Conservation (phyloP, 2,329 filamentous ascomycete species). For the Penicillium vulpinum region DNA sequence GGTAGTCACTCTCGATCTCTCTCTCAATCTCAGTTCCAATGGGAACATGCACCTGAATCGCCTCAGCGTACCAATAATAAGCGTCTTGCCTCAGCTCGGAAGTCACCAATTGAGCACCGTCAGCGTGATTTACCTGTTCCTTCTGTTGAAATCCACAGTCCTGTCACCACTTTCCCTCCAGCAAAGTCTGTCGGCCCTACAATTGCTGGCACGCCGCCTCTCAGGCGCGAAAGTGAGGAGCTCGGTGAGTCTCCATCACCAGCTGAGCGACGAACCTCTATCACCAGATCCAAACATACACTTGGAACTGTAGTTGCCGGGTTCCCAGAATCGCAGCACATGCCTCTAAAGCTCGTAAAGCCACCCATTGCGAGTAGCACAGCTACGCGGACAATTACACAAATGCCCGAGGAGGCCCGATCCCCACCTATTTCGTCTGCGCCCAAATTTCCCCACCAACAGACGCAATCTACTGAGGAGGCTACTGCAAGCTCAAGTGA, state of each 20-base stretch:
- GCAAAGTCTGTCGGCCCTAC: slow-evolving; percentile 3
- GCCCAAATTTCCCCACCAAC: neutral
- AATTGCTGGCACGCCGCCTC: slow-evolving; percentile 20
- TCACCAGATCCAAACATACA: neutral
- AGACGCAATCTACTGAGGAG: neutral
- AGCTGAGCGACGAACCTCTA: neutral
- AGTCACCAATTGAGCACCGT: slow-evolving; percentile 2
- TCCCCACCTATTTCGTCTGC: neutral
- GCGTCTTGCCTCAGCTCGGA: neutral
- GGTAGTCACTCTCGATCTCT: neutral
- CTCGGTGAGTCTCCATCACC: slow-evolving; percentile 26
- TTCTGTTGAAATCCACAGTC: slow-evolving; percentile 24
- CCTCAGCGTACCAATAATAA: neutral
- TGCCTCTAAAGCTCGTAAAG: neutral
- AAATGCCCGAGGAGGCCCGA: slow-evolving; percentile 3
- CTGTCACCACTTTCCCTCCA: neutral
- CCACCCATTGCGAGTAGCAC: neutral
- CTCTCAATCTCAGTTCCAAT: neutral
- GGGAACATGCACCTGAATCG: neutral
- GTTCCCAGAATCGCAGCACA: neutral
- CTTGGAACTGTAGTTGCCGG: neutral
- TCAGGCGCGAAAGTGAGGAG: slow-evolving; percentile 29
- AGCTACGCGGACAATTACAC: slow-evolving; percentile 5
- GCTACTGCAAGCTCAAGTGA: neutral
- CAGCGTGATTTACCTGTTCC: slow-evolving; percentile 27